Evolutionary conservation across 139 green algal species (phyloP).

Genomic region (Micromonas commoda): DNA sequence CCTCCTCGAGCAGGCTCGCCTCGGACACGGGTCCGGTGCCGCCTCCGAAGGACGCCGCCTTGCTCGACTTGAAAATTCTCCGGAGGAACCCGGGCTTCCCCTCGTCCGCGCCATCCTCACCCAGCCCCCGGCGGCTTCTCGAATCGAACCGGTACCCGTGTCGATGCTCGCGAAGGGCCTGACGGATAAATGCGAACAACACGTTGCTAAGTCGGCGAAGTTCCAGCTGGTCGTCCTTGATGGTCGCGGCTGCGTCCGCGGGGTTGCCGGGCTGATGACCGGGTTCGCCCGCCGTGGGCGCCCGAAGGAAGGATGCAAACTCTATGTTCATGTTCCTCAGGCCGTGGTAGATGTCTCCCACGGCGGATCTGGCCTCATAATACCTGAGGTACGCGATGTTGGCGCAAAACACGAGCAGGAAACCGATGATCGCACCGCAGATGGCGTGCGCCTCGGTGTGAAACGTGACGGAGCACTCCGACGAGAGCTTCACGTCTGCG

Average conservation of each 20-base stretch:
- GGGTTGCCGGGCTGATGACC: not conserved
- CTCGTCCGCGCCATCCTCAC: too few relatives aligned
- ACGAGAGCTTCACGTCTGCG: not conserved
- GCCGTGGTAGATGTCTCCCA: conserved; percentile 13
- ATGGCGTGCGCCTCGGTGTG: conserved; percentile 9
- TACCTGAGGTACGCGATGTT: conserved; percentile 25
- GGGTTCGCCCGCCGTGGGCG: not conserved
- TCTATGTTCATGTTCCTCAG: conserved; percentile 9
- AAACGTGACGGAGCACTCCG: conserved; percentile 14
- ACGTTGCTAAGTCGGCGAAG: conserved; percentile 26
- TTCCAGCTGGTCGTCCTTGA: conserved; percentile 5
- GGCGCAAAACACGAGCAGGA: conserved; percentile 26
- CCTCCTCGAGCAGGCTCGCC: conserved; percentile 11
- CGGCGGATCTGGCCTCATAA: conserved; percentile 25
- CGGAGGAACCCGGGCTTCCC: too few relatives aligned
- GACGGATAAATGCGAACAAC: conserved; percentile 23
- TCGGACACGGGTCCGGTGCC: not conserved
- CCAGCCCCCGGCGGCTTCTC: too few relatives aligned
- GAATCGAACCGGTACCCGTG: too few relatives aligned
- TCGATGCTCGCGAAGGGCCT: conserved; percentile 21
- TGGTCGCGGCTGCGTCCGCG: not conserved
- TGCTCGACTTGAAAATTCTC: too few relatives aligned
- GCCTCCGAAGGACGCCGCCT: too few relatives aligned
- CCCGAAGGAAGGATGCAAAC: conserved; percentile 14
- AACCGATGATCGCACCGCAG: conserved; percentile 20